Conservation (phyloP, 2,329 filamentous ascomycete species). For the Colletotrichum sojae region DNA sequence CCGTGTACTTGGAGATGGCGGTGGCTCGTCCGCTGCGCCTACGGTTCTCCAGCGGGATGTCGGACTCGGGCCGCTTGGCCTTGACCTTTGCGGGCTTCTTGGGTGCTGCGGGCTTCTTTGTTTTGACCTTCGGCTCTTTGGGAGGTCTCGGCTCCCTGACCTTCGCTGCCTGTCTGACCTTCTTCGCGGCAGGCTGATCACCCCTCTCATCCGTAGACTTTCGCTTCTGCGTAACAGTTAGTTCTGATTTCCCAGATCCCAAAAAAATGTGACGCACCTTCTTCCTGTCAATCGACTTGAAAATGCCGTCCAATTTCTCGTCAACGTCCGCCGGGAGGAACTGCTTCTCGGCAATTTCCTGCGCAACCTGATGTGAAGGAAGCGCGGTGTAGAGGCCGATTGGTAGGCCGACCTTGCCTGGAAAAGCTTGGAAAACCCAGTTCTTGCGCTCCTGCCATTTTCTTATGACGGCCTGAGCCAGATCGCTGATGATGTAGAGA, state of each 20-base stretch:
- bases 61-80: conserved; percentile 44
- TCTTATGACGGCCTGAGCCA: conserved; percentile 85
- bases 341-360: conserved; percentile 88
- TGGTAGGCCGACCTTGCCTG: conserved; percentile 85
- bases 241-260: conserved; percentile 17
- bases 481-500: conserved; percentile 89
- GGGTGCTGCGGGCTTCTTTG: conserved; percentile 45
- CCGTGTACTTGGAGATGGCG: conserved; percentile 63
- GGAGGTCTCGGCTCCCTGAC: conserved; percentile 43
- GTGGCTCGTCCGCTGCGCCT: conserved; percentile 67
- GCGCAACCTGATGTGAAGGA: conserved; percentile 82
- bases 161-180: conserved; percentile 54
- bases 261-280: conserved; percentile 63
- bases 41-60: conserved; percentile 57
- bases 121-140: conserved; percentile 49
- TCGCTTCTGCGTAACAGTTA: conserved; percentile 65
- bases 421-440: conserved; percentile 88
- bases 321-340: conserved; percentile 85
- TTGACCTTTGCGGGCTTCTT: conserved; percentile 47
- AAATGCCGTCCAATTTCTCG: conserved; percentile 79
- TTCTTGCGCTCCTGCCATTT: conserved; percentile 89
- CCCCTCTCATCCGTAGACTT: conserved; percentile 66
- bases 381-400: conserved; percentile 83
- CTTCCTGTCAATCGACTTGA: conserved; percentile 78
- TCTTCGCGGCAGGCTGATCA: conserved; percentile 61